Base-by-base conservation (phyloP, 2,329 filamentous ascomycete genomes). In the Diaporthe helianthi region DNA sequence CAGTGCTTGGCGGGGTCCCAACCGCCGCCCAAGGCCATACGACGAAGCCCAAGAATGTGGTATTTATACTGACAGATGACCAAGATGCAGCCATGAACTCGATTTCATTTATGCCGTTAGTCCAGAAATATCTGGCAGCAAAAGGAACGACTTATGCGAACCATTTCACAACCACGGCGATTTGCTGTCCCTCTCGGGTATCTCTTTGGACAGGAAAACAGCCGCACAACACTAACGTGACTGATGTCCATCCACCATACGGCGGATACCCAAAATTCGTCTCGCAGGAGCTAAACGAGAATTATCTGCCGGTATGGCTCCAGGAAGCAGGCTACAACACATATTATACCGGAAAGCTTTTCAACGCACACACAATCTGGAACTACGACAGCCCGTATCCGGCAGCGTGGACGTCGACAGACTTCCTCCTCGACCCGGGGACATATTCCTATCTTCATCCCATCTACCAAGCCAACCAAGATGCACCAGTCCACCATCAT, bases 381-480 rank as follows among this genome's bases (percentile, higher is more conserved):
- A 87, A 86, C 72, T 87, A 86, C 72, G 74, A 86, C 69, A 79
- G 81, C 17, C 84, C 88, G 0, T 83, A 80, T 65, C 80, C 85
- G 0, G 82, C 80, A 2, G 89, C 88, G 2, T 91, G 86, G 80
- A 89, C 83, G 33, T 82, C 82, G 0, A 88, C 86, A 0, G 77
- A 80, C 72, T 84, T 90, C 72, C 79, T 91, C 1, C 80, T 92
- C 1, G 89, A 92, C 71, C 90, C 90, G 0, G 86, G 84, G 72
- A 93, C 90, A 0, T 93, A 93, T 74, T 81, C 86, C 33, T 93
- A 92, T 75, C 82, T 89, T 31, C 92, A 92, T 74, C 82, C 87
- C 1, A 89, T 85, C 5, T 90, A 89, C 75, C 86, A 90, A 71
- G 83, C 87, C 12, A 88, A 91, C 71, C 77, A 80, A 1, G 83